A percentile compares a stretch with the other conserved stretches of the same genome.
phyloP scores from a whole-genome alignment of 2,329 filamentous ascomycete species.

The Mollisiaceae sp. region DNA sequence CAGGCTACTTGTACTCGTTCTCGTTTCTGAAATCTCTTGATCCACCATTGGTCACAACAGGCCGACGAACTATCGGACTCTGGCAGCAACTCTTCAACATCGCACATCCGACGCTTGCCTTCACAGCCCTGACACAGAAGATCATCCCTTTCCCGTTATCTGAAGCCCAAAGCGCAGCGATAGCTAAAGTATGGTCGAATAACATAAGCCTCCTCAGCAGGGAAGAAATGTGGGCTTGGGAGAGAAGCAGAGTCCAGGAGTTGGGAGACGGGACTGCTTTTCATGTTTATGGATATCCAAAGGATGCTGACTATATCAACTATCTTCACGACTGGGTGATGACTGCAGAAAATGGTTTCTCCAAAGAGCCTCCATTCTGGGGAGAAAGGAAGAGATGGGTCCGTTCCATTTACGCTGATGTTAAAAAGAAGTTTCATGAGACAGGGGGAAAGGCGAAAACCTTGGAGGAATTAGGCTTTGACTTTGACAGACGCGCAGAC shows the following conservation, averaged over 20 bases:
- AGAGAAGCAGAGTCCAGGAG: slow-evolving; percentile 48
- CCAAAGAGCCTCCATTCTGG: slow-evolving; percentile 77
- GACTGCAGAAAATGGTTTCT: slow-evolving; percentile 52
- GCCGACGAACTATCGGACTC: slow-evolving; percentile 71
- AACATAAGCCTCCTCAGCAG: slow-evolving; percentile 66
- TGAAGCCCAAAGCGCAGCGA: slow-evolving; percentile 78
- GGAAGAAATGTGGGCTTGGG: slow-evolving; percentile 73
- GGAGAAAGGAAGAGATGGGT: slow-evolving; percentile 73
- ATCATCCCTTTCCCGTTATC: slow-evolving; percentile 87
- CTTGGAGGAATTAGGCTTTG: slow-evolving; percentile 75
- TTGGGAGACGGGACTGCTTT: slow-evolving; percentile 52
- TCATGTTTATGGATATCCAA: slow-evolving; percentile 57
- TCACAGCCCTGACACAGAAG: slow-evolving; percentile 76
- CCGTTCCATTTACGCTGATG: slow-evolving; percentile 68
- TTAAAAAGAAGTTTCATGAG: slow-evolving; percentile 74
- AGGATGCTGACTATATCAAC: slow-evolving; percentile 74
- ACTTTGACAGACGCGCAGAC: slow-evolving; percentile 44
- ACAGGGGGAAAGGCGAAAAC: slow-evolving; percentile 67
- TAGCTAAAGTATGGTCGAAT: slow-evolving; percentile 79
- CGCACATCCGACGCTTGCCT: slow-evolving; percentile 76
- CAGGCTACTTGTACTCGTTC: slow-evolving; percentile 85
- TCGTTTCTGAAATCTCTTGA: slow-evolving; percentile 66
- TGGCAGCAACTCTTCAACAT: slow-evolving; percentile 83
- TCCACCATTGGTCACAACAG: slow-evolving; percentile 67
- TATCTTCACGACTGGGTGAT: slow-evolving; percentile 66